Evolutionary conservation across 2,329 filamentous ascomycete genomes (phyloP).

Genomic region (Fusarium sp.): DNA sequence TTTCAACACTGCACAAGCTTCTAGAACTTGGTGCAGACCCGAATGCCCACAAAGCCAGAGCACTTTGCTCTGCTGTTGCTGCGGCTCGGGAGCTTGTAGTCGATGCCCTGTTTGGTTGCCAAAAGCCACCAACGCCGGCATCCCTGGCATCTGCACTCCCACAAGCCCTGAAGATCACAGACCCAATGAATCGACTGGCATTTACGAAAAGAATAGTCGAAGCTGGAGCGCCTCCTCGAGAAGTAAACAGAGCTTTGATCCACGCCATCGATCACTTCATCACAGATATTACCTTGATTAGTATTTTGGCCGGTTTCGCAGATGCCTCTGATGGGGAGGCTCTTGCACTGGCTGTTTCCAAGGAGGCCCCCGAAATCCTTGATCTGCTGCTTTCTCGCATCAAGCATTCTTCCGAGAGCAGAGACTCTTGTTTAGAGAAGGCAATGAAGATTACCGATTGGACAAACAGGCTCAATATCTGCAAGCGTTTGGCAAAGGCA

Average conservation of each 20-base stretch:
- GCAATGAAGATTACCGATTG: constrained; percentile 57
- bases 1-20: constrained; percentile 59
- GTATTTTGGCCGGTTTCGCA: constrained; percentile 57
- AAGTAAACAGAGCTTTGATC: constrained; percentile 63
- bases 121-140: constrained; percentile 52
- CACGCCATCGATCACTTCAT: constrained; percentile 62
- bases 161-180: constrained; percentile 62
- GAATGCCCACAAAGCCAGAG: constrained; percentile 63
- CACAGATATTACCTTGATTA: constrained; percentile 61
- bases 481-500: constrained; percentile 57
- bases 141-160: constrained; percentile 64
- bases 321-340: constrained; percentile 64
- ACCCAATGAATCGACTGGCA: constrained; percentile 62
- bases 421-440: constrained; percentile 57
- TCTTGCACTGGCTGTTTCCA: constrained; percentile 58
- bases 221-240: constrained; percentile 59
- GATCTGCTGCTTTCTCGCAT: constrained; percentile 56
- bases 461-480: constrained; percentile 56
- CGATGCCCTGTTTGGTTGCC: constrained; percentile 59
- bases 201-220: constrained; percentile 63
- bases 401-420: constrained; percentile 51
- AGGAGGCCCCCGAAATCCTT: constrained; percentile 58
- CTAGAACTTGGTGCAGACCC: constrained; percentile 64
- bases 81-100: constrained; percentile 58
- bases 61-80: constrained; percentile 63